These are phyloP conservation scores for Tylopilus vinaceipallidus DNA, from an alignment of 768 basidiomycete genomes.

Conservation along the genomic window DNA sequence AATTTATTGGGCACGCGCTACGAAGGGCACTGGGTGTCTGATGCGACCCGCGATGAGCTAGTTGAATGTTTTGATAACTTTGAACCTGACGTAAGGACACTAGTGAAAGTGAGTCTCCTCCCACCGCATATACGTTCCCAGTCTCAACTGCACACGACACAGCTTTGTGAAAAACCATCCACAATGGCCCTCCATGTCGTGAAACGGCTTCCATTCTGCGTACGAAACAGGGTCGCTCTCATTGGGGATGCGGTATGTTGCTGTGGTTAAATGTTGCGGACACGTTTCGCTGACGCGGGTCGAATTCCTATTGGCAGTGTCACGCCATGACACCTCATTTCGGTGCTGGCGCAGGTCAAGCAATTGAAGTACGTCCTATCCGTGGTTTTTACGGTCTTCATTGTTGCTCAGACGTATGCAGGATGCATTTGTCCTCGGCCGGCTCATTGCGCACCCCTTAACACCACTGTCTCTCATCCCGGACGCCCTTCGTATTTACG, in stretches of 20 bases:
- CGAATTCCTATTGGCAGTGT: slow-evolving; percentile 3
- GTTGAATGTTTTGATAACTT: slow-evolving; percentile 30
- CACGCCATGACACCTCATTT: slow-evolving; percentile 29
- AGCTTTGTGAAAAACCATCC: slow-evolving; percentile 37
- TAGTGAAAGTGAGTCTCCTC: slow-evolving; percentile 26
- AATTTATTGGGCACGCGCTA: slow-evolving; percentile 29
- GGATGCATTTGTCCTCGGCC: slow-evolving; percentile 25
- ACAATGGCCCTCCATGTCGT: slow-evolving; percentile 47
- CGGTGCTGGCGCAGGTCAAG: slow-evolving; percentile 26
- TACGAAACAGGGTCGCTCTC: slow-evolving; percentile 40
- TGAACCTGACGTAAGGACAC: slow-evolving; percentile 34
- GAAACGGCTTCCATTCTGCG: slow-evolving; percentile 39
- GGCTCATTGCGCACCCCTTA: slow-evolving; percentile 24
- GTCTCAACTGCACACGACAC: neutral
- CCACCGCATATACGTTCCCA: too few species aligned
- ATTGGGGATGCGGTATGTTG: slow-evolving; percentile 46
- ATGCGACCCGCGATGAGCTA: slow-evolving; percentile 33
- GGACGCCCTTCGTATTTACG: slow-evolving; percentile 10
- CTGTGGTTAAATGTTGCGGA: neutral
- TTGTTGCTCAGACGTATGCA: neutral
- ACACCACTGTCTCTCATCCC: neutral
- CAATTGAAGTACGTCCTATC: slow-evolving; percentile 17
- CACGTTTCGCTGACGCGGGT: neutral
- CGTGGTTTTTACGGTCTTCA: fast-evolving
- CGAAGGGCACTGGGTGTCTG: slow-evolving; percentile 33